These are phyloP conservation scores for Adansonia rubrostipa DNA, from an alignment of 441 rosid species.

Conservation along the genomic window DNA sequence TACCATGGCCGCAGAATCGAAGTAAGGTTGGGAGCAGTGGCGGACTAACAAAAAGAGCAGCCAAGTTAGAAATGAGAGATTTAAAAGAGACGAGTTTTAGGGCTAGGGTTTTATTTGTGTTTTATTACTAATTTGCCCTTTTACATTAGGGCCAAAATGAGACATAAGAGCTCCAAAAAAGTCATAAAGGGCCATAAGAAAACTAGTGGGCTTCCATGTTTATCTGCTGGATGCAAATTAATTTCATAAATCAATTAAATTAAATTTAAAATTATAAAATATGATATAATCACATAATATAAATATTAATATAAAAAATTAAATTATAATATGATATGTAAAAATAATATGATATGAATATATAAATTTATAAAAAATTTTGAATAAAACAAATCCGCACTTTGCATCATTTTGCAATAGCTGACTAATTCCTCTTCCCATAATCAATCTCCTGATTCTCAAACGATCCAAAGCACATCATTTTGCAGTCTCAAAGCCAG, in stretches of 20 bases:
- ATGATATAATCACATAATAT: too few species aligned
- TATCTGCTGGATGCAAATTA: too few species aligned
- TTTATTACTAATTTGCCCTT: not conserved
- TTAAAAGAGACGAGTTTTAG: not conserved
- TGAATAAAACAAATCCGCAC: too few species aligned
- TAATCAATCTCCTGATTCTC: constrained; percentile 9
- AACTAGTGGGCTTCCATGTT: too few species aligned
- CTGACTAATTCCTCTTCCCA: constrained; percentile 9
- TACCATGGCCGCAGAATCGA: constrained; percentile 9
- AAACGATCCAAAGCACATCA: constrained; percentile 36
- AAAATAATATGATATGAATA: too few species aligned
- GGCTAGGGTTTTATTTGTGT: constrained; percentile 4
- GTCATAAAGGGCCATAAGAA: not conserved
- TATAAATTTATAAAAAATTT: too few species aligned
- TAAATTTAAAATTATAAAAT: too few species aligned
- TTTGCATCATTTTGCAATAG: too few species aligned
- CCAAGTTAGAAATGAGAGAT: not conserved
- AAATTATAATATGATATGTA: too few species aligned
- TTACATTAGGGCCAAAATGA: not conserved
- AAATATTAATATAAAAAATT: too few species aligned
- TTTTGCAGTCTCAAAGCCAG: constrained; percentile 20
- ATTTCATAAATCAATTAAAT: too few species aligned
- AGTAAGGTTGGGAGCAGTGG: constrained; percentile 7
- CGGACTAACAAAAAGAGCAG: not conserved
- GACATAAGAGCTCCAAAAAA: not conserved